Conservation (phyloP, 129 eudicot genomes). For the Solidago caesia region DNA sequence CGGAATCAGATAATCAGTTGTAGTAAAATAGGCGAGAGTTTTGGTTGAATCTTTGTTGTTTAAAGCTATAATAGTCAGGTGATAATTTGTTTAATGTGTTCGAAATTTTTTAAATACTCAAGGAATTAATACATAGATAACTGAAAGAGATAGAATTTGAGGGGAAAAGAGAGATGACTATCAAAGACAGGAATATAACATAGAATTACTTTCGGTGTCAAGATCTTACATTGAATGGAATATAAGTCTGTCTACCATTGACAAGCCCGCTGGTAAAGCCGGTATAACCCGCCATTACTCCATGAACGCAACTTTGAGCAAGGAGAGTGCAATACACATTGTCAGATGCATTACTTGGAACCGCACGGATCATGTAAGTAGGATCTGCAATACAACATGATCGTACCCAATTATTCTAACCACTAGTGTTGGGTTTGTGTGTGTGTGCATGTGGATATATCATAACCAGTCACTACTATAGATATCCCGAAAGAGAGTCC, state of each 20-base stretch:
- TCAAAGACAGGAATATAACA: not conserved
- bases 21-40: not conserved
- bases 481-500: not conserved
- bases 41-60: not conserved
- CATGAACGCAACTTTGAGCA: conserved; percentile 95
- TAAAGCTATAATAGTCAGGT: not conserved
- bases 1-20: not conserved
- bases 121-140: too few relatives aligned
- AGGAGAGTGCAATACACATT: conserved; percentile 91
- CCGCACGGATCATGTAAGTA: conserved; percentile 90
- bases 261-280: conserved; percentile 82
- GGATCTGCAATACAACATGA: conserved; percentile 60
- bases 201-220: not conserved
- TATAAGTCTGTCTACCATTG: conserved; percentile 76
- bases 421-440: not conserved
- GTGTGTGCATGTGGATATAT: conserved; percentile 11
- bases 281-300: conserved; percentile 94
- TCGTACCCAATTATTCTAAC: conserved; percentile 6
- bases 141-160: too few relatives aligned
- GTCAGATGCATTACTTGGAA: conserved; percentile 93
- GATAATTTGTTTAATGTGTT: too few relatives aligned
- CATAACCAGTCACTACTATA: too few relatives aligned
- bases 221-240: conserved; percentile 72
- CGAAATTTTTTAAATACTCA: too few relatives aligned
- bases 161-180: not conserved